Evolutionary conservation across 1,284 basidiomycete genomes (phyloP).

Genomic region (Cutaneotrichosporon daszewskae): DNA sequence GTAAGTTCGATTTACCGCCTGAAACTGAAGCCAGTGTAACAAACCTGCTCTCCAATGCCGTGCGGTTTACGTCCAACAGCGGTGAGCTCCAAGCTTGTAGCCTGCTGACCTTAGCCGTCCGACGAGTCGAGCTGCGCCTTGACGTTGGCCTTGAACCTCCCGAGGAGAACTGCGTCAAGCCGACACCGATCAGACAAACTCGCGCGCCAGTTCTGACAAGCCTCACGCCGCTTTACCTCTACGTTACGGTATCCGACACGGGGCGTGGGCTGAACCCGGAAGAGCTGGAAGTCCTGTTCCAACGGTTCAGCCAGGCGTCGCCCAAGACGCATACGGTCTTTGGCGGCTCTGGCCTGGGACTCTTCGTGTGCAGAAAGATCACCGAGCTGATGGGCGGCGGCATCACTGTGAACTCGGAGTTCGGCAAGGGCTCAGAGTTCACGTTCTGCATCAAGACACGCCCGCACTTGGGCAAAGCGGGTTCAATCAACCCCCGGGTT

Average conservation of each 20-base stretch:
- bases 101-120: neutral
- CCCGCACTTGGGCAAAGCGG: neutral
- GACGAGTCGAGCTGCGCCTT: constrained; percentile 10
- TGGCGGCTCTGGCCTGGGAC: constrained; percentile 29
- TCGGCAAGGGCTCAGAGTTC: constrained; percentile 45
- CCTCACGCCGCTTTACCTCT: neutral
- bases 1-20: neutral
- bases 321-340: constrained; percentile 26
- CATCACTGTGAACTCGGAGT: constrained; percentile 23
- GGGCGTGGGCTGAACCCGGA: constrained; percentile 26
- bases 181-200: constrained; percentile 1
- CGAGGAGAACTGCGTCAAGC: constrained; percentile 13
- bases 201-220: neutral
- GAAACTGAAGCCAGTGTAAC: constrained; percentile 9
- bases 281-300: constrained; percentile 26
- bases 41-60: constrained; percentile 29
- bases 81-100: constrained; percentile 1
- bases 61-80: constrained; percentile 20
- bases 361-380: constrained; percentile 28
- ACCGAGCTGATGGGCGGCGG: constrained; percentile 27
- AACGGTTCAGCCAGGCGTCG: constrained; percentile 27
- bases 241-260: constrained; percentile 17
- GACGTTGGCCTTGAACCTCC: constrained; percentile 21
- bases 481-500: neutral
- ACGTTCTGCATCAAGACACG: constrained; percentile 29